Base-by-base conservation (phyloP, 495 filamentous ascomycete genomes). In the Aspergillus incahuasiensis region DNA sequence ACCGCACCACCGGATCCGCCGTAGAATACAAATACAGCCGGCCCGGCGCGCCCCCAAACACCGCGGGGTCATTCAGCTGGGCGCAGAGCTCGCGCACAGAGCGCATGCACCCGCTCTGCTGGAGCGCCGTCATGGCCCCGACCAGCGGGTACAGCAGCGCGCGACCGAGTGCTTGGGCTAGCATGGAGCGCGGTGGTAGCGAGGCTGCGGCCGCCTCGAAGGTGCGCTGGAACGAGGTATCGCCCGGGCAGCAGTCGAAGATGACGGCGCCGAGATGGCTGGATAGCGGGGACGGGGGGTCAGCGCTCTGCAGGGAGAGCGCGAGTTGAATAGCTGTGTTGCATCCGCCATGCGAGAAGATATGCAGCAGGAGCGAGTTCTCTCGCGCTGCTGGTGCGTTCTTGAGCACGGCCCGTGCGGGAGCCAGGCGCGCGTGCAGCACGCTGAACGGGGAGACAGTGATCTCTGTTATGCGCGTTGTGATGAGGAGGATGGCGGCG, bases 321-420 rank as follows among this genome's bases (percentile, higher is more conserved):
- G 22, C 38, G 6, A 56, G 45, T 16, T 56, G 45, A 13, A 20
- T 35, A 6, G 35, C 46, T 39, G 20, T 45, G 34, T 51, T 57
- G 2, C 22, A 12, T 15, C 54, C 54, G 46, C 54, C 54, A 22
- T 57, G 46, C n/a, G 54, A 57, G 54, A 57, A 57, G 39, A 51
- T 18, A 21, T 57, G 54, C n/a, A 57, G 47, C 3, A 57, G 54
- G 38, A 48, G 32, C 12, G 25, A 28, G 25, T 28, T 28, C 8
- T 3, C 8, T 28, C 25, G 25, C 25, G 8, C 4, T n/a, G n/a
- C n/a, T n/a, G n/a, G n/a, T 4, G 8, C 3, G 25, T 8, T 8
- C 4, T 3, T 1, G 15, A 57, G 35, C 1, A 41, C 22, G 13
- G 13, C 54, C 0, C 54, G 46, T 5, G 54, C 54, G 0, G 54